Percentiles rank a stretch among this genome's conserved stretches.
Conservation (phyloP, 2,329 filamentous ascomycete genomes). For the Cladosporium sp. region DNA sequence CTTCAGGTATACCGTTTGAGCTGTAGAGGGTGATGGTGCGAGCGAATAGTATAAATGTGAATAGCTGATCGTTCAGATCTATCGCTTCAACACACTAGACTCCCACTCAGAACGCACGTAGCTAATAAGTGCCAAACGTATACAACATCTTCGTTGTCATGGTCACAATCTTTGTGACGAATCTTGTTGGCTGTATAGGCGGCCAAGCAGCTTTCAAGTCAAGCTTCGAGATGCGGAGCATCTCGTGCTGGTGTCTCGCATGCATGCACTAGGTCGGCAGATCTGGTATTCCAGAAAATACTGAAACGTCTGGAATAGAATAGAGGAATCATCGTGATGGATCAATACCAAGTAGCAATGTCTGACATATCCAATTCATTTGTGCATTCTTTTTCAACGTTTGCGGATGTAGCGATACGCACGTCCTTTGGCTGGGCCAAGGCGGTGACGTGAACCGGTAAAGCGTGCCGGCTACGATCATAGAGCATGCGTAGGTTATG, state of each 20-base stretch:
- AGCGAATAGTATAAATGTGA: not conserved
- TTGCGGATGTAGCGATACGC: not conserved
- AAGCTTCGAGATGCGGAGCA: constrained; percentile 7
- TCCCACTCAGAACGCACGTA: not conserved
- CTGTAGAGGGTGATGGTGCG: not conserved
- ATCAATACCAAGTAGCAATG: not conserved
- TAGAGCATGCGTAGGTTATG: not conserved
- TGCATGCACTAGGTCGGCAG: not conserved
- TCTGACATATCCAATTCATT: not conserved
- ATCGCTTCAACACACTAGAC: no score
- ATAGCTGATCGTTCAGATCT: not conserved
- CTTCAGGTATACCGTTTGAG: not conserved
- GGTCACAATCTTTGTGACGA: not conserved
- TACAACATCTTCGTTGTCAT: not conserved
- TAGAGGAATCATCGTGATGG: not conserved
- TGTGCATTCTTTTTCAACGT: not conserved
- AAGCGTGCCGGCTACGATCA: constrained; percentile 2
- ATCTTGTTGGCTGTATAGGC: not conserved
- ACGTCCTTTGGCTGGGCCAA: not conserved
- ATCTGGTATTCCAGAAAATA: not conserved
- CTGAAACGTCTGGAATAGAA: not conserved
- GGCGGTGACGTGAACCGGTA: constrained; percentile 7
- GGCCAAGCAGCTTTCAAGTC: constrained; percentile 8
- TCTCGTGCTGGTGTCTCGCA: constrained; percentile 3
- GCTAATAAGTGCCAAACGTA: no score